Evolutionary conservation across 257 asterid species (phyloP), one percentile per base, ranked within the genome.

Genomic region (Paulownia fortunei): DNA sequence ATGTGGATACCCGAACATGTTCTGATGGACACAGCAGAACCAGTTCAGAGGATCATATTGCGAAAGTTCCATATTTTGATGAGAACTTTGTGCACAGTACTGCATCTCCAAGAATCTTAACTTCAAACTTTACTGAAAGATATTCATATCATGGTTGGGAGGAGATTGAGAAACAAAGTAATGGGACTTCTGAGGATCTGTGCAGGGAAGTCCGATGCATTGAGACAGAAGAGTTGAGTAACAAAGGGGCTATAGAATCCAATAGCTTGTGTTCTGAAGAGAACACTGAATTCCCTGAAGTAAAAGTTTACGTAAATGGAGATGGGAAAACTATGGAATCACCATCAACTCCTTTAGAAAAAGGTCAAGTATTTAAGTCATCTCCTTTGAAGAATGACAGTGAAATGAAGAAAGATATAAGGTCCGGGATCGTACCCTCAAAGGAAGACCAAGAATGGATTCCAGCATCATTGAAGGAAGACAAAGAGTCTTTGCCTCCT

Each of bases 201-300:
- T 93, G 96, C 86, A 85, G 86, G 83, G 98, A 89, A 76, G 98
- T 96, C 66, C 93, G 90, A 77, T 93, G 97, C 85, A 82, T 93
- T 18, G 97, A 93, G 80, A 49, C 82, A 21, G 88, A 84, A 79
- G 89, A 89, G 42, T 79, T 70, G 60, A 84, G 87, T 54, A 76
- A 69, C 65, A 70, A 63, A 58, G 81, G 73, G 26, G 74, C 81
- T n/a, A 56, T 63, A 19, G 88, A 75, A 56, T 72, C 84, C 73
- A 59, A 63, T 42, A 64, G 44, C 54, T 34, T 80, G 16, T 66
- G 59, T 63, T 73, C 86, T 4, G 84, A 81, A 83, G 81, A 81
- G 49, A 75, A 73, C 77, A 73, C 39, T 44, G 81, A 68, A 24
- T 81, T 52, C 72, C 78, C 84, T 9, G 79, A 68, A 24, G 69